These are phyloP conservation scores for Chenopodium suecicum DNA, from an alignment of 148 eudicot species.

Conservation along the genomic window DNA sequence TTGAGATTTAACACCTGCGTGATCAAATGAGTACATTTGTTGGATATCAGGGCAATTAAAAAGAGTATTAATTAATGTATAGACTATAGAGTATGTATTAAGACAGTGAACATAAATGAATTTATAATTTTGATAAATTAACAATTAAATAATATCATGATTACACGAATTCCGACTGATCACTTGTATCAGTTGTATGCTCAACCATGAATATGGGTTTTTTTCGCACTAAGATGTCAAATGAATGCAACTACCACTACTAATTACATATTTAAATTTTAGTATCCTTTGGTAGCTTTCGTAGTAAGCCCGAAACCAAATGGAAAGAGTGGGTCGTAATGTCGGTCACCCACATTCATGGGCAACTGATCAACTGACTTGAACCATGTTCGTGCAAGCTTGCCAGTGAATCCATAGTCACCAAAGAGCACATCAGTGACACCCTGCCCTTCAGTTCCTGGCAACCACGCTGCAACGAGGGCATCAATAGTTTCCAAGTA, in stretches of 20 bases:
- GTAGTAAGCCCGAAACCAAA: constrained; percentile 50
- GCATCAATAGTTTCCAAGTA: constrained; percentile 35
- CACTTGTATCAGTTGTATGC: not conserved
- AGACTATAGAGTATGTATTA: no score
- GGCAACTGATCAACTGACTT: constrained; percentile 45
- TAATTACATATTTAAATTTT: not conserved
- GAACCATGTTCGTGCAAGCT: constrained; percentile 48
- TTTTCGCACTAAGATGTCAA: no score
- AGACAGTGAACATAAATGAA: not conserved
- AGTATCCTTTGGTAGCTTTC: constrained; percentile 8
- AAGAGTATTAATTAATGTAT: no score
- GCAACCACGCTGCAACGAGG: constrained; percentile 54
- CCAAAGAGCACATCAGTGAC: constrained; percentile 42
- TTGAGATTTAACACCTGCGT: no score
- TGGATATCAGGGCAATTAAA: no score
- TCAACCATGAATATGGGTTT: not conserved
- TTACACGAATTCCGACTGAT: not conserved
- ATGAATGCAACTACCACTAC: not conserved
- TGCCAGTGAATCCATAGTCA: constrained; percentile 35
- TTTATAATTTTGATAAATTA: not conserved
- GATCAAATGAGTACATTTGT: no score
- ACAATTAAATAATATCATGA: not conserved
- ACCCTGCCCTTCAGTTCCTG: constrained; percentile 48
- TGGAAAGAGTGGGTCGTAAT: constrained; percentile 48
- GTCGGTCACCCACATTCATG: constrained; percentile 43